Conservation (phyloP, 2,329 filamentous ascomycete genomes). For the Biscogniauxia mediterranea region DNA sequence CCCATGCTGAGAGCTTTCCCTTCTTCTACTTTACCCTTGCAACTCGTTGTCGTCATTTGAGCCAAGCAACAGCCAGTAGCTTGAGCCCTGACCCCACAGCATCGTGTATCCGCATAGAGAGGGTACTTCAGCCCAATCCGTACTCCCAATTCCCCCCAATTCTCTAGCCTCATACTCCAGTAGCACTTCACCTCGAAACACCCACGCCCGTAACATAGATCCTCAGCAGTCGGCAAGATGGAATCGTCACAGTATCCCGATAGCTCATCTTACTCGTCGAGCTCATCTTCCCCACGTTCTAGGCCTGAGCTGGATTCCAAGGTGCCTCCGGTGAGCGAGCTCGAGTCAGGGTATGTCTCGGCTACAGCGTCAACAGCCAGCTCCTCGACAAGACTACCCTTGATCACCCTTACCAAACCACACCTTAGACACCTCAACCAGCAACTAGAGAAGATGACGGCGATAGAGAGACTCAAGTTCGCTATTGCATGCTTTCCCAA, state of each 20-base stretch:
- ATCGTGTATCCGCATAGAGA: neutral
- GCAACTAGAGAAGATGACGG: slow-evolving; percentile 82
- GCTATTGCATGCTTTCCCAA: slow-evolving; percentile 86
- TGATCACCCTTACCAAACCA: slow-evolving; percentile 80
- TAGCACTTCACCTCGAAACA: slow-evolving; percentile 1
- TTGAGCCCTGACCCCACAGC: neutral
- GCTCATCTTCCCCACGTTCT: slow-evolving; percentile 37
- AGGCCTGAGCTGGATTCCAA: slow-evolving; percentile 39
- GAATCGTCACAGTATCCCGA: slow-evolving; percentile 26
- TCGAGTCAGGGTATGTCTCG: slow-evolving; percentile 86
- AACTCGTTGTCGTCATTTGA: neutral
- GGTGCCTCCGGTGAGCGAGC: slow-evolving; percentile 40
- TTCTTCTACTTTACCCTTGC: neutral
- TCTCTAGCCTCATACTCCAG: neutral
- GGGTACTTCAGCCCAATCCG: neutral
- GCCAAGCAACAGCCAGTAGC: neutral
- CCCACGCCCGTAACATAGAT: slow-evolving; percentile 1
- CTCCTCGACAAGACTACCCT: slow-evolving; percentile 63
- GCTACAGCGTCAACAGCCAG: slow-evolving; percentile 56
- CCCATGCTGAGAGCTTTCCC: neutral
- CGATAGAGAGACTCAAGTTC: slow-evolving; percentile 90
- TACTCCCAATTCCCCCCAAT: neutral
- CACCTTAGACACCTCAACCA: slow-evolving; percentile 90
- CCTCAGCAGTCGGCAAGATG: slow-evolving; percentile 16
- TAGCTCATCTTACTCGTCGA: slow-evolving; percentile 41